phyloP scores from a whole-genome alignment of 208 protist genomes.

The Crithidia mellificae region DNA sequence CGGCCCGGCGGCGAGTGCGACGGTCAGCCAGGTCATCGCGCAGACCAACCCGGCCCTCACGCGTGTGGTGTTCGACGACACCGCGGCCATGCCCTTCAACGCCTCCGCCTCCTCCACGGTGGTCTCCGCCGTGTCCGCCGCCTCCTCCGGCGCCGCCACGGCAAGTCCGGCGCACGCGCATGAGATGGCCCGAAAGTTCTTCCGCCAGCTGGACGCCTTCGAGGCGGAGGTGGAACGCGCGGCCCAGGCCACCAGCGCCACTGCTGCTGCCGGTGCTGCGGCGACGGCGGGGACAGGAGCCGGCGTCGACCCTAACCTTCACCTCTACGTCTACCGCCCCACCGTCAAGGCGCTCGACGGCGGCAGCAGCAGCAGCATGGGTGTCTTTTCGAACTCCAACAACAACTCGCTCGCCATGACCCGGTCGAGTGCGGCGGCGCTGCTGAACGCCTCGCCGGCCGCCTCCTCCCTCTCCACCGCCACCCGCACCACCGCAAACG shows the following conservation, averaged over 20 bases:
- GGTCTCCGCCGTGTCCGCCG: no score
- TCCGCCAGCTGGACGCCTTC: constrained; percentile 29
- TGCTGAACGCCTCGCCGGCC: constrained; percentile 9
- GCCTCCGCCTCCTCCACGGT: not conserved
- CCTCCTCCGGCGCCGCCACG: not conserved
- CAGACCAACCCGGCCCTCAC: constrained; percentile 22
- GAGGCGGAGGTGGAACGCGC: constrained; percentile 23
- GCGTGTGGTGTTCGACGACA: constrained; percentile 16
- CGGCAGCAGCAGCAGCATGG: no score
- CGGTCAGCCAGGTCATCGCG: constrained; percentile 21
- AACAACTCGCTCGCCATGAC: no score
- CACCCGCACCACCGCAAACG: constrained; percentile 30
- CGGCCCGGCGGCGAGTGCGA: constrained; percentile 24
- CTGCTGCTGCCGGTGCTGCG: no score
- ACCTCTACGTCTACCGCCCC: no score
- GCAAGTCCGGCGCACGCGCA: not conserved
- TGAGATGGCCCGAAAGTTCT: constrained; percentile 19
- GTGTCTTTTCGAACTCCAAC: no score
- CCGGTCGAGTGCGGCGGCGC: no score
- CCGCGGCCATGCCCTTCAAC: not conserved
- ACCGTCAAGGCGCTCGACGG: no score
- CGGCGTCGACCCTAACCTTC: no score
- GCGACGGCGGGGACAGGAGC: no score
- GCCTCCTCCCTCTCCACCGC: constrained; percentile 15
- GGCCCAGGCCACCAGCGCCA: not conserved